Conservation (phyloP, 2,329 filamentous ascomycete species). For the Graphiopsis chlorocephala region DNA sequence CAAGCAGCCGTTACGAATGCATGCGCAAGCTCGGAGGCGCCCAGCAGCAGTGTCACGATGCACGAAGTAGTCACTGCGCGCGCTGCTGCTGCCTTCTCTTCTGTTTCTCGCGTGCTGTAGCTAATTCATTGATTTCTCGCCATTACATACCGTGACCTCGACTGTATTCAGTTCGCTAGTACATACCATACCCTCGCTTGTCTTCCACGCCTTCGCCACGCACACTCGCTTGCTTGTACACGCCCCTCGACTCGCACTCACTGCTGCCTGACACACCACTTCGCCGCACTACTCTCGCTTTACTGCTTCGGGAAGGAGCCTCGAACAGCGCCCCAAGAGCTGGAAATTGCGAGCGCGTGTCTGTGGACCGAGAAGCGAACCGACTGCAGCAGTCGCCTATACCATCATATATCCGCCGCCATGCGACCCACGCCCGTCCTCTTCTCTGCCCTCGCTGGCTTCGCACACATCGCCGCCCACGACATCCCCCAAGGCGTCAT, state of each 20-base stretch:
- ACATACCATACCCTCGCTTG: background rate
- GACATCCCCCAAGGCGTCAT: slow-evolving; percentile 33
- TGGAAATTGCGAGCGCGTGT: slow-evolving; percentile 11
- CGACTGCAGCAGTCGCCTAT: background rate
- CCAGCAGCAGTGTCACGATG: background rate
- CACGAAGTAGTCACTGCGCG: background rate
- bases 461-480: slow-evolving; percentile 31
- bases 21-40: background rate
- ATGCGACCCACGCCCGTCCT: slow-evolving; percentile 21
- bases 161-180: no score
- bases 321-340: background rate
- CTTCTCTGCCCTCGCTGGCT: slow-evolving; percentile 30
- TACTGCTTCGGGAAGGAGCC: slow-evolving; percentile 14
- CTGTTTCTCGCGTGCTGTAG: background rate
- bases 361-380: background rate
- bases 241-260: background rate
- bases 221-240: background rate
- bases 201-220: background rate
- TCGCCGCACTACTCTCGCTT: background rate
- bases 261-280: background rate
- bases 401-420: background rate
- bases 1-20: background rate
- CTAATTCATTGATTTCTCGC: background rate
- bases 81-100: background rate
- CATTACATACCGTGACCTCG: background rate